These are phyloP conservation scores for Cutaneotrichosporon spelunceum DNA, from an alignment of 1,284 basidiomycete species.

Conservation along the genomic window DNA sequence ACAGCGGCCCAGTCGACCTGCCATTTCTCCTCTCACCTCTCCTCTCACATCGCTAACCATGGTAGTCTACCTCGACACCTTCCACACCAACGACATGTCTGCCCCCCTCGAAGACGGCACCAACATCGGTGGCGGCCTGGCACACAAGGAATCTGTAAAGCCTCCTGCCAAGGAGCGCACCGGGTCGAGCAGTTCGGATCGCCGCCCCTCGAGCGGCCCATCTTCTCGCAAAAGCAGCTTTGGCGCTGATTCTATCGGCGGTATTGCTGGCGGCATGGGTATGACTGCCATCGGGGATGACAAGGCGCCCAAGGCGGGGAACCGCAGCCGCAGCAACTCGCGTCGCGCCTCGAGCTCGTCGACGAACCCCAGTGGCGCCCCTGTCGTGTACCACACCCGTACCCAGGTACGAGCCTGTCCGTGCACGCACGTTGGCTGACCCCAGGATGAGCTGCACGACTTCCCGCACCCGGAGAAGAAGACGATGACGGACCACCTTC, in stretches of 20 bases:
- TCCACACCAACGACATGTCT: constrained; percentile 17
- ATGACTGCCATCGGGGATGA: constrained; percentile 10
- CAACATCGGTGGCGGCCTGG: constrained; percentile 40
- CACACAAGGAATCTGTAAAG: constrained; percentile 33
- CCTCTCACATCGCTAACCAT: background rate
- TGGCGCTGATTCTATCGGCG: background rate
- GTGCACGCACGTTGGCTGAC: constrained; percentile 10
- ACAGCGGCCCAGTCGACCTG: too few species aligned
- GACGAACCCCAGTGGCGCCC: constrained; percentile 67
- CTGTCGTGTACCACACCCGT: constrained; percentile 64
- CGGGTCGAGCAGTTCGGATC: background rate
- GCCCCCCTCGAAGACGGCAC: constrained; percentile 44
- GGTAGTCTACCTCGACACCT: background rate
- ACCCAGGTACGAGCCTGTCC: constrained; percentile 37
- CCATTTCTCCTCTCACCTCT: background rate
- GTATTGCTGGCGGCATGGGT: background rate
- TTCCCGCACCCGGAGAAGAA: constrained; percentile 53
- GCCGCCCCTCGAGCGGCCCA: background rate
- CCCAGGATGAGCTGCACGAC: constrained; percentile 43
- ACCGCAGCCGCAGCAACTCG: constrained; percentile 22
- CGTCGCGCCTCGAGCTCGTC: constrained; percentile 58
- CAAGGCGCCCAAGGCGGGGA: background rate
- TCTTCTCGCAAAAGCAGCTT: background rate
- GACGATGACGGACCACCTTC: constrained; percentile 77
- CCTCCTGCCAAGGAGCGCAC: constrained; percentile 15